Conservation (phyloP, 116 monocot species). For the Phalaenopsis hybrid region DNA sequence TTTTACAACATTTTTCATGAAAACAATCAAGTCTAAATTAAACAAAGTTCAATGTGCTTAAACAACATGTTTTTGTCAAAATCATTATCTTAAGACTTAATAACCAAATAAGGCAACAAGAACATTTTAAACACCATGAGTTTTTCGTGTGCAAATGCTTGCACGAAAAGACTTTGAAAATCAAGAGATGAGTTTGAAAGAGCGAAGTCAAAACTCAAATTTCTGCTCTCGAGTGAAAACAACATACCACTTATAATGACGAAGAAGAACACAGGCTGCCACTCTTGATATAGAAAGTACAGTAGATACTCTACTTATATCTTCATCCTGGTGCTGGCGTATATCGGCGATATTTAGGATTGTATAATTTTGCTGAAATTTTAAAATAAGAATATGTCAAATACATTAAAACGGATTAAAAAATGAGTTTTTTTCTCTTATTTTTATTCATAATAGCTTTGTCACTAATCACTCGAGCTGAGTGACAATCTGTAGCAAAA, state of each 20-base stretch:
- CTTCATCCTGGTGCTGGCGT: conserved; percentile 68
- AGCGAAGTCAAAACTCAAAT: not conserved
- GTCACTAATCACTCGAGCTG: not conserved
- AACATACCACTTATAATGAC: conserved; percentile 83
- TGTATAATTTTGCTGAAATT: conserved; percentile 71
- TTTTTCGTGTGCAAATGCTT: not conserved
- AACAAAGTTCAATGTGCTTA: not conserved
- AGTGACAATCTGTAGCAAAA: not conserved
- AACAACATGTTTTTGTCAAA: not conserved
- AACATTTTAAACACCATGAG: not conserved
- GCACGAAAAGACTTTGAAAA: not conserved
- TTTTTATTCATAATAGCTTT: not conserved
- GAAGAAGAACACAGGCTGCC: conserved; percentile 68
- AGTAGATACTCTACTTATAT: conserved; percentile 72
- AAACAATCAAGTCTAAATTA: not conserved
- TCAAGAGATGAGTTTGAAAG: not conserved
- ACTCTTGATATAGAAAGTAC: conserved; percentile 88
- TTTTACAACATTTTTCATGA: not conserved
- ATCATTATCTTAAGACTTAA: conserved; percentile 1
- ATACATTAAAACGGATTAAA: not conserved
- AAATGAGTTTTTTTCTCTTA: not conserved
- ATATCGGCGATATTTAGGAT: conserved; percentile 71
- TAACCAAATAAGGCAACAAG: not conserved
- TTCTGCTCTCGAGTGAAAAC: not conserved
- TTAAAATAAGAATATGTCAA: conserved; percentile 3